A percentile compares a stretch with the other conserved stretches of the same genome.
These are phyloP conservation scores for Blastocladiella emersonii DNA, from an alignment of 371 early-diverging fungal genomes.

Conservation along the genomic window DNA sequence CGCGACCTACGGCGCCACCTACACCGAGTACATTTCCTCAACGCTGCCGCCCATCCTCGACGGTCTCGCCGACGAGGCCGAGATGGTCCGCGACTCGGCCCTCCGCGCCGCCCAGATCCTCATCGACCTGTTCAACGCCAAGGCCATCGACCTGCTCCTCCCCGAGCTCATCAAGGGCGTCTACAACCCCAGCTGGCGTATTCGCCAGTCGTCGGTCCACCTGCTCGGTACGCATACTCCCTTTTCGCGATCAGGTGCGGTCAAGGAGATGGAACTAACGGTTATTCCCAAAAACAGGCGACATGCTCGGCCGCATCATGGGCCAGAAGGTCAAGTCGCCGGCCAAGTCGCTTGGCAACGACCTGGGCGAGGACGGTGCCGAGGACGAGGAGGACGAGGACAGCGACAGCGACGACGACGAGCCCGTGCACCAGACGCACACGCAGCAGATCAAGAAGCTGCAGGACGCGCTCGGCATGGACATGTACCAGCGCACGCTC, in stretches of 20 bases:
- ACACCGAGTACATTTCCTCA: slow-evolving; percentile 74
- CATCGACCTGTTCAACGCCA: slow-evolving; percentile 18
- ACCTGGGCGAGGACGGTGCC: slow-evolving; percentile 20
- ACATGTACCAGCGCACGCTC: slow-evolving; percentile 73
- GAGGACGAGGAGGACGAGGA: slow-evolving; percentile 39
- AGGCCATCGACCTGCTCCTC: slow-evolving; percentile 75
- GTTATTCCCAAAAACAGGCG: too few relatives aligned
- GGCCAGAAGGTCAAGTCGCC: slow-evolving; percentile 51
- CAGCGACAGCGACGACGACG: slow-evolving; percentile 34
- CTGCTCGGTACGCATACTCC: too few relatives aligned
- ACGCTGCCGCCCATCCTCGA: slow-evolving; percentile 75
- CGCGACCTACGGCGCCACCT: slow-evolving; percentile 77
- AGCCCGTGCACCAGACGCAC: slow-evolving; percentile 41
- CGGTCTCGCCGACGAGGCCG: slow-evolving; percentile 90
- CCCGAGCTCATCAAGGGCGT: slow-evolving; percentile 83
- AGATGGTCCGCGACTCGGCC: slow-evolving; percentile 65
- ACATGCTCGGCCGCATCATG: slow-evolving; percentile 79
- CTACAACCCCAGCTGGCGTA: slow-evolving; percentile 86
- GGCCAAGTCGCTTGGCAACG: slow-evolving; percentile 14
- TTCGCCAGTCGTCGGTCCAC: slow-evolving; percentile 86
- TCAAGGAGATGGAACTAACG: too few relatives aligned
- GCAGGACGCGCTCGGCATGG: slow-evolving; percentile 67
- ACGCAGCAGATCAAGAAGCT: slow-evolving; percentile 48
- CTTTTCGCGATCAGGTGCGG: too few relatives aligned
- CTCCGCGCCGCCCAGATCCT: slow-evolving; percentile 7